phyloP scores from a whole-genome alignment of 306 rosid species.

The Potentilla sterilis region DNA sequence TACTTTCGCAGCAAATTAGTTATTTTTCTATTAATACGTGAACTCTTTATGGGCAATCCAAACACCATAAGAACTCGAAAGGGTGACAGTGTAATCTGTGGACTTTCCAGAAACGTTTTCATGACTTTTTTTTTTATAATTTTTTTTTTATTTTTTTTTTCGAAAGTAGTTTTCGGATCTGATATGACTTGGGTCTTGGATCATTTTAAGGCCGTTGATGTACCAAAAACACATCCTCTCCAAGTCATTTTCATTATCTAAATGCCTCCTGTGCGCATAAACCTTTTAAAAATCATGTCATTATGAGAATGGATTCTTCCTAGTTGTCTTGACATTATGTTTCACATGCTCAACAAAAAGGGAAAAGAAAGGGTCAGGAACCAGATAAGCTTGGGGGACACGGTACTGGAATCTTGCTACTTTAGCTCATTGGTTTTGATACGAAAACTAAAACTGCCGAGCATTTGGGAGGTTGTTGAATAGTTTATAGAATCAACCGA shows the following conservation, averaged over 20 bases:
- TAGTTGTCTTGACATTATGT: background rate
- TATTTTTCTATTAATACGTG: no score
- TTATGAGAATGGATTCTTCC: background rate
- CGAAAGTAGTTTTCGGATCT: background rate
- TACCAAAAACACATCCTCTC: background rate
- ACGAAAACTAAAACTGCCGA: background rate
- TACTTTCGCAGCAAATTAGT: no score
- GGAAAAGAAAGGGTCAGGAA: background rate
- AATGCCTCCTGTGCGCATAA: background rate
- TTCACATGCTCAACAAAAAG: background rate
- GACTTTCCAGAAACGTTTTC: background rate
- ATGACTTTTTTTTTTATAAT: background rate
- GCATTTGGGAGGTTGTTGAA: background rate
- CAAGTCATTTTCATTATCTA: background rate
- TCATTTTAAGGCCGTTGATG: background rate
- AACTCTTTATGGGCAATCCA: background rate
- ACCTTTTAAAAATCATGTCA: background rate
- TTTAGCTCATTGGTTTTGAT: background rate
- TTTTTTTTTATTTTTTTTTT: no score
- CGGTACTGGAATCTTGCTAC: background rate
- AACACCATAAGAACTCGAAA: background rate
- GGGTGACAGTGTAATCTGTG: background rate
- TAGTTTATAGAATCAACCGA: background rate
- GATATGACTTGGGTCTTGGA: background rate
- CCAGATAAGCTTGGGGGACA: background rate